Conservation (phyloP, 345 rosid species). For the Draba incana region DNA sequence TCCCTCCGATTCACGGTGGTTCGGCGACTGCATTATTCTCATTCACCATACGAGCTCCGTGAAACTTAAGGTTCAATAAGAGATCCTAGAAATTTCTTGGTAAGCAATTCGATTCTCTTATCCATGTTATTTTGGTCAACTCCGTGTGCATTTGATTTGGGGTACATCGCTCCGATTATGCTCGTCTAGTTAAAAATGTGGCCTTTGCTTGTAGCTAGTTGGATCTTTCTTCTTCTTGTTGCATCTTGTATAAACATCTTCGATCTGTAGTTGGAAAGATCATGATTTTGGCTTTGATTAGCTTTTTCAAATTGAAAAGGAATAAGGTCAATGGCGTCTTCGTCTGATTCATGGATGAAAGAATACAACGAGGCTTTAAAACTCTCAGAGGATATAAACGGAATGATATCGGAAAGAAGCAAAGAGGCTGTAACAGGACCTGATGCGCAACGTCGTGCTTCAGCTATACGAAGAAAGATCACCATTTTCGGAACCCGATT, state of each 20-base stretch:
- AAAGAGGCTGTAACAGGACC: conserved; percentile 67
- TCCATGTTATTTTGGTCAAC: conserved; percentile 7
- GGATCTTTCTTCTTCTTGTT: neutral
- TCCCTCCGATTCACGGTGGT: conserved; percentile 18
- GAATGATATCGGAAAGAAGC: conserved; percentile 76
- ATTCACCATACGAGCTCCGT: neutral
- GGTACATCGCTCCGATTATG: conserved; percentile 3
- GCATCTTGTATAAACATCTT: neutral
- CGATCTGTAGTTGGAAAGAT: neutral
- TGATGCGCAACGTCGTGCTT: conserved; percentile 84
- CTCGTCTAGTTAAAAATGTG: neutral
- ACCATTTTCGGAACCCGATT: conserved; percentile 84
- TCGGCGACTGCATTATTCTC: neutral
- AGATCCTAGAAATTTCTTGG: conserved; percentile 2
- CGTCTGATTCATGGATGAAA: conserved; percentile 81
- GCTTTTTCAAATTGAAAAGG: neutral
- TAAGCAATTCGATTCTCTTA: conserved; percentile 7
- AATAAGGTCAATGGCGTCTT: conserved; percentile 63
- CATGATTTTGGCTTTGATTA: neutral
- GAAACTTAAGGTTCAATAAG: neutral
- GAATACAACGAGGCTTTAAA: conserved; percentile 80
- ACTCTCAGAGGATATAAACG: conserved; percentile 75
- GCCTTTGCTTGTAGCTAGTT: neutral
- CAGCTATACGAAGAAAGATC: conserved; percentile 84
- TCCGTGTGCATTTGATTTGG: neutral